phyloP scores from a whole-genome alignment of 306 rosid species.

The Canavalia gladiata region DNA sequence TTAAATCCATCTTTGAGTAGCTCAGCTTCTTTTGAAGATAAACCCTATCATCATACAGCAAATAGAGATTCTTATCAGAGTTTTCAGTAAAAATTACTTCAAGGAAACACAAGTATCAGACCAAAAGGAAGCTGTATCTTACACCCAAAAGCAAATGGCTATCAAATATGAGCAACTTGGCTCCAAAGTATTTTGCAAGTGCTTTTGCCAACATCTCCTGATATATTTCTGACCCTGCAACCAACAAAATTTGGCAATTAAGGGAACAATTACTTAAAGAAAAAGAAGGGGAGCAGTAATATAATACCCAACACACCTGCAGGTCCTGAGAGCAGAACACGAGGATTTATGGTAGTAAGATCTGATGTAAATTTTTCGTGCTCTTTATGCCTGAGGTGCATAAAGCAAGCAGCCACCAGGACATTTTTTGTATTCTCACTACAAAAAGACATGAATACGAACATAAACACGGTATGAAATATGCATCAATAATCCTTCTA shows the following conservation, averaged over 20 bases:
- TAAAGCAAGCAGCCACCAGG: conserved; percentile 84
- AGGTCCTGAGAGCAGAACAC: conserved; percentile 91
- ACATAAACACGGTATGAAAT: conserved; percentile 20
- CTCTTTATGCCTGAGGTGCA: conserved; percentile 86
- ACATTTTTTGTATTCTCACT: conserved; percentile 93
- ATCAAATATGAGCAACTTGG: conserved; percentile 91
- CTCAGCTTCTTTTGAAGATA: conserved; percentile 90
- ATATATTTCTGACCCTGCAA: conserved; percentile 87
- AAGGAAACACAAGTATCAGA: conserved; percentile 23
- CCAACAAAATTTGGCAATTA: conserved; percentile 38
- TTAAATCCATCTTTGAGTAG: conserved; percentile 72
- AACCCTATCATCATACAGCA: conserved; percentile 67
- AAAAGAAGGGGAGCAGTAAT: not conserved
- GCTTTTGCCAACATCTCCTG: conserved; percentile 92
- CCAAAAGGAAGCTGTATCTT: conserved; percentile 62
- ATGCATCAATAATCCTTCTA: conserved; percentile 26
- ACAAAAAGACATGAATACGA: conserved; percentile 48
- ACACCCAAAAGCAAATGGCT: conserved; percentile 92
- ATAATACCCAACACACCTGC: conserved; percentile 66
- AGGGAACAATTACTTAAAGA: conserved; percentile 26
- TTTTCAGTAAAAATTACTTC: conserved; percentile 10
- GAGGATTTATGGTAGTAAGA: conserved; percentile 85
- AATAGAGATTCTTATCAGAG: conserved; percentile 16
- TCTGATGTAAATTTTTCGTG: conserved; percentile 79
- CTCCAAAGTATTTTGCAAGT: conserved; percentile 80